Percentiles rank a stretch among this genome's conserved stretches.
These are phyloP conservation scores for Ustilago cynodontis DNA, from an alignment of 1,284 basidiomycete genomes.

Conservation along the genomic window DNA sequence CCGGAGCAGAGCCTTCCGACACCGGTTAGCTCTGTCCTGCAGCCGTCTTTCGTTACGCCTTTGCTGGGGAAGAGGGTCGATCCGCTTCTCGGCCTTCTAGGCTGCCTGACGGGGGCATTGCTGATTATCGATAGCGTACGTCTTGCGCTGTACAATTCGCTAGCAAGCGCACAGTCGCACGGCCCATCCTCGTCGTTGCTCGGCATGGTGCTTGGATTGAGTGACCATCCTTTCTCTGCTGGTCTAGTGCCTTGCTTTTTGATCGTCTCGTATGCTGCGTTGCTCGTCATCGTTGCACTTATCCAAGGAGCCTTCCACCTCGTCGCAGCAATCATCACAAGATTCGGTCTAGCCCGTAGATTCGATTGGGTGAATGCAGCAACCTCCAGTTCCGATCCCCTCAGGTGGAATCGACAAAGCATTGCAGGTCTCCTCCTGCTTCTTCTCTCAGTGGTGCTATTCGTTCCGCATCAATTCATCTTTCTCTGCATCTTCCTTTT, in stretches of 20 bases:
- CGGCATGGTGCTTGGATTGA: conserved; percentile 42
- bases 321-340: conserved; percentile 14
- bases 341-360: conserved; percentile 15
- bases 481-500: conserved; percentile 84
- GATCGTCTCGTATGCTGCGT: conserved; percentile 30
- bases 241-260: conserved; percentile 34
- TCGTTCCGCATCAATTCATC: conserved; percentile 90
- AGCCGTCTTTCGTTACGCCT: conserved; percentile 28
- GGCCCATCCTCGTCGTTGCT: conserved; percentile 37
- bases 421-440: conserved; percentile 77
- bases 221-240: conserved; percentile 22
- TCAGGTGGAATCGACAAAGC: conserved; percentile 34
- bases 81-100: conserved; percentile 29
- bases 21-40: conserved; percentile 29
- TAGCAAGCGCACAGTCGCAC: conserved; percentile 10
- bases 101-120: conserved; percentile 7
- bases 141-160: conserved; percentile 21
- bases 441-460: conserved; percentile 77
- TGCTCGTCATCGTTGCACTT: conserved; percentile 26
- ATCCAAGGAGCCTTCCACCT: conserved; percentile 37
- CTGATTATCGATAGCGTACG: conserved; percentile 27
- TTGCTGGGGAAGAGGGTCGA: conserved; percentile 16
- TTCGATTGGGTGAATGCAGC: conserved; percentile 27
- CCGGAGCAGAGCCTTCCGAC: conserved; percentile 21
- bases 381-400: conserved; percentile 25